Evolutionary conservation across 2,329 filamentous ascomycete genomes (phyloP).

Genomic region (Microdochium nivale): DNA sequence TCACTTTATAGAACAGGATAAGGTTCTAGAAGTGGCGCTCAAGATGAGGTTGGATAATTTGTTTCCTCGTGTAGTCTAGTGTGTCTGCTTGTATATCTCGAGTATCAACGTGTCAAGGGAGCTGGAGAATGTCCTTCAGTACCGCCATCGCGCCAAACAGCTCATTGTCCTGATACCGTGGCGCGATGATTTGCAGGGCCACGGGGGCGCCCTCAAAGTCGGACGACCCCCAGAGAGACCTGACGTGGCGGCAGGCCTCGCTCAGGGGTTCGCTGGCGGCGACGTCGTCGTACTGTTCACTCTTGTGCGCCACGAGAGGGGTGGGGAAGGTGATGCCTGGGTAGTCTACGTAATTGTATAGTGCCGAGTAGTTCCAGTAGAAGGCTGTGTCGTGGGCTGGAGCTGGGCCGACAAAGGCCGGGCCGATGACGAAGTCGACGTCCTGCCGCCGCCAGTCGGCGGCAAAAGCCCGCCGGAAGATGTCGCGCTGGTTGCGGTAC

Average conservation of each 20-base stretch:
- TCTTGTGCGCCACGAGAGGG: conserved; percentile 14
- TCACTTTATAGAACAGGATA: too few relatives aligned
- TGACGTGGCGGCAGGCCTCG: conserved; percentile 18
- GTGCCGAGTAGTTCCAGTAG: conserved; percentile 27
- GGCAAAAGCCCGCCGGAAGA: conserved; percentile 22
- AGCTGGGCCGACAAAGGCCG: conserved; percentile 26
- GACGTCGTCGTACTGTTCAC: conserved; percentile 14
- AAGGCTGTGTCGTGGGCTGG: conserved; percentile 24
- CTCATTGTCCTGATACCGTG: conserved; percentile 24
- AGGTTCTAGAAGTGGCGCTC: too few relatives aligned
- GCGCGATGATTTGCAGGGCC: conserved; percentile 22
- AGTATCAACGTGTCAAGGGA: too few relatives aligned
- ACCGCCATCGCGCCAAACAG: conserved; percentile 19
- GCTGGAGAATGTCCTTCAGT: conserved; percentile 9
- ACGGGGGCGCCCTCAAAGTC: conserved; percentile 25
- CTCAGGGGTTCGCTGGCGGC: conserved; percentile 21
- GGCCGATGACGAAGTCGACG: conserved; percentile 26
- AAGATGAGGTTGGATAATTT: neutral
- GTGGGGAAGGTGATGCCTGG: conserved; percentile 25
- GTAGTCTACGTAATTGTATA: conserved; percentile 28
- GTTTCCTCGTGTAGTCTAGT: too few relatives aligned
- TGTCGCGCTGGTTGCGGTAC: conserved; percentile 16
- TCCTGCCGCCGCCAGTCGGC: conserved; percentile 24
- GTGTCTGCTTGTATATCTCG: too few relatives aligned
- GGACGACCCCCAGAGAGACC: conserved; percentile 19